Base-by-base conservation (phyloP, 257 asterid species). In the Capsicum rhomboideum region DNA sequence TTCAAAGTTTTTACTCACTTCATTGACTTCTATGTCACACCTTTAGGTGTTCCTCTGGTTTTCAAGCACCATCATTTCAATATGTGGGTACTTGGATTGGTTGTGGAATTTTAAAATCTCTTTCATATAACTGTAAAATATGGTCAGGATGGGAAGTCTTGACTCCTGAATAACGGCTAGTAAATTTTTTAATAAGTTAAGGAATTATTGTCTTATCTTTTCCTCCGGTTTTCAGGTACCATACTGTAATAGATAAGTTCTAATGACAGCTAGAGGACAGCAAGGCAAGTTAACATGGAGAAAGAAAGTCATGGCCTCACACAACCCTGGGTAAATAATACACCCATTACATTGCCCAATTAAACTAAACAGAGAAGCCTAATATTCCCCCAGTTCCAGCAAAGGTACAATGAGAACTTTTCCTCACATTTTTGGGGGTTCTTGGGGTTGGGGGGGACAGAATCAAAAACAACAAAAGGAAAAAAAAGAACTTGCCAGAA, bases 401-500 rank as follows among this genome's bases (percentile, higher is more conserved):
- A 75, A n/a, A 26, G 59, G 61, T 50, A 46, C 42, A 75, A 26
- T 49, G 16, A 26, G 42, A 75, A 49, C 52, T 2, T 49, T 14
- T 8, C 23, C 8, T 59, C 58, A 8, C 42, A 14, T 75, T 46
- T 46, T 1, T 5, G n/a, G 61, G 42, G 23, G 23, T 49, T 75
- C 37, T 23, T 49, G 23, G 34, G 34, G 37, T 8, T 4, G 26
- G 7, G 54, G 80, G 58, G 58, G 4, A 2, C 8, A 74, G 8
- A 46, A 46, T 14, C 6, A 11, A 26, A 75, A 49, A 49, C 61
- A 75, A 75, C 8, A 8, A 40, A 69, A 69, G 18, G 29, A 20
- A 69, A 40, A 17, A 21, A 75, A 80, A 37, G 56, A 58, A 85
- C 89, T 87, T 91, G 93, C 98, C 93, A 79, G 87, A 88, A 87